These are phyloP conservation scores for Thelonectria olida DNA, from an alignment of 2,329 filamentous ascomycete species.

Conservation along the genomic window DNA sequence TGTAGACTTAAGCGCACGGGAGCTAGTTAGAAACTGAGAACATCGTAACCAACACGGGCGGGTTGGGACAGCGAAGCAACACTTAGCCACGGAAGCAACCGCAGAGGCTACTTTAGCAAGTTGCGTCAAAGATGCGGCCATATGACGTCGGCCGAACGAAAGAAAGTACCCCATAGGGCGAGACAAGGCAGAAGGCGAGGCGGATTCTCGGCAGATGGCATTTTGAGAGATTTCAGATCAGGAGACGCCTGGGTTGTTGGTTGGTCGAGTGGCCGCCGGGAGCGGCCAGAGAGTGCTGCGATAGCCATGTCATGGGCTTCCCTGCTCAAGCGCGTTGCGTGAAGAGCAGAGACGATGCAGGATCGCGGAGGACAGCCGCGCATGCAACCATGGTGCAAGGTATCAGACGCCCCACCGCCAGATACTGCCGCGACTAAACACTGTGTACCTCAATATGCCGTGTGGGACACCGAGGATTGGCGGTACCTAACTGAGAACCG, in stretches of 20 bases:
- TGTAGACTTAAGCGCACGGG: conserved; percentile 24
- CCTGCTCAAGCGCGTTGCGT: conserved; percentile 31
- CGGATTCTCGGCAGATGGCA: conserved; percentile 19
- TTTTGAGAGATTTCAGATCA: not conserved
- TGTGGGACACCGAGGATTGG: not conserved
- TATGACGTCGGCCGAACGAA: conserved; percentile 24
- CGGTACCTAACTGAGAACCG: conserved; percentile 28
- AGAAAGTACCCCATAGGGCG: not conserved
- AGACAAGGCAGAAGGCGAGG: conserved; percentile 3
- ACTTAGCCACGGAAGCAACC: conserved; percentile 24
- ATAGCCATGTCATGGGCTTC: conserved; percentile 23
- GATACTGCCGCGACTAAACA: conserved; percentile 20
- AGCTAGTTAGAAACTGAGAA: conserved; percentile 29
- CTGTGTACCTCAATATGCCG: conserved; percentile 23
- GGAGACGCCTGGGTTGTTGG: conserved; percentile 23
- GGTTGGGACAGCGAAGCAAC: conserved; percentile 2
- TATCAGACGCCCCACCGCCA: conserved; percentile 28
- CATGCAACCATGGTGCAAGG: conserved; percentile 34
- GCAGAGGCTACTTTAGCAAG: conserved; percentile 6
- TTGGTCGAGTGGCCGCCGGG: conserved; percentile 22
- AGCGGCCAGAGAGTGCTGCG: conserved; percentile 17
- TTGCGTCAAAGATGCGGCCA: conserved; percentile 21
- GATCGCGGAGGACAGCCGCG: conserved; percentile 34
- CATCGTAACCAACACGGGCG: conserved; percentile 14
- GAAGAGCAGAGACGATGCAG: conserved; percentile 30